A percentile compares a stretch with the other conserved stretches of the same genome.
phyloP scores from a whole-genome alignment of 352 stramenopile species.

The Globisporangium orthogonon region DNA sequence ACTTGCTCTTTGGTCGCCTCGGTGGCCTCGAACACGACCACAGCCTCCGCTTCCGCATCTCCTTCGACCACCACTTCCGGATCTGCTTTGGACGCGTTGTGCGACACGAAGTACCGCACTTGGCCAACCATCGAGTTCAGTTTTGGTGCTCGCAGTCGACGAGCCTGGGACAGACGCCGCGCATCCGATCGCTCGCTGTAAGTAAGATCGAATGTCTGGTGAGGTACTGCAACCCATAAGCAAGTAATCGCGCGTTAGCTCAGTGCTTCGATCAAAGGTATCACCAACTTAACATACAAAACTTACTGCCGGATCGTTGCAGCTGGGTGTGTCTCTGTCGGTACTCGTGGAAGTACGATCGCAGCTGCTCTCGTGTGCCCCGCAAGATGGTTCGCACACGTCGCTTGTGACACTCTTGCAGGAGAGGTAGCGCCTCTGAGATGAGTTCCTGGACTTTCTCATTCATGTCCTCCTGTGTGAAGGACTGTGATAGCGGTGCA shows the following conservation, averaged over 20 bases:
- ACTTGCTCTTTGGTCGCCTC: conserved; percentile 10
- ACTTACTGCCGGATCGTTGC: conserved; percentile 11
- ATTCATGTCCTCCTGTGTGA: conserved; percentile 10
- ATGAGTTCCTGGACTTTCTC: conserved; percentile 11
- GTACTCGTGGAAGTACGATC: conserved; percentile 8
- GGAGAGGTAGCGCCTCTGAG: conserved; percentile 4
- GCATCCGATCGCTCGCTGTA: conserved; percentile 24
- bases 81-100: conserved; percentile 7
- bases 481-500: not conserved
- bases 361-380: conserved; percentile 9
- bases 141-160: conserved; percentile 3
- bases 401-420: conserved; percentile 8
- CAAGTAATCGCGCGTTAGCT: not conserved
- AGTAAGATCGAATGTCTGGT: conserved; percentile 12
- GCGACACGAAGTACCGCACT: conserved; percentile 29
- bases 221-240: conserved; percentile 2
- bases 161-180: conserved; percentile 18
- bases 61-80: not conserved
- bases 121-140: conserved; percentile 35
- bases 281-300: too few relatives aligned
- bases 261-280: not conserved
- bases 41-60: not conserved
- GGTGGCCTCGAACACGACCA: not conserved
- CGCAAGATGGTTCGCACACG: conserved; percentile 13
- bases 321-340: conserved; percentile 1